phyloP scores from a whole-genome alignment of 73 alveolate genomes.

The Symbiodinium natans region DNA sequence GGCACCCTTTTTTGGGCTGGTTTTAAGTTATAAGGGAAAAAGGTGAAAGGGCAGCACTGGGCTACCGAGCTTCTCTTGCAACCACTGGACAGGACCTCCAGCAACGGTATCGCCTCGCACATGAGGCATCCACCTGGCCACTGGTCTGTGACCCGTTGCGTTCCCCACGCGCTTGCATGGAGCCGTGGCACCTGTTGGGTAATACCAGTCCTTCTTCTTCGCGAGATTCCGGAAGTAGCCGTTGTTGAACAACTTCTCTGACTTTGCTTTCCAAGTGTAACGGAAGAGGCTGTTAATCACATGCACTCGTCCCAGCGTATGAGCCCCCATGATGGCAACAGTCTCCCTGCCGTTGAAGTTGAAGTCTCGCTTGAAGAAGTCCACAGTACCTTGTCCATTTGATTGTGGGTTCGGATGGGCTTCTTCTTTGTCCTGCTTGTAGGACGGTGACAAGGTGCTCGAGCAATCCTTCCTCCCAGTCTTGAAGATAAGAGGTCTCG shows the following conservation, averaged over 20 bases:
- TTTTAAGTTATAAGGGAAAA: neutral
- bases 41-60: neutral
- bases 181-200: slow-evolving; percentile 17
- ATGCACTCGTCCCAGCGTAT: slow-evolving; percentile 10
- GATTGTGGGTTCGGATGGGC: slow-evolving; percentile 7
- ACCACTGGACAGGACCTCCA: slow-evolving; percentile 28
- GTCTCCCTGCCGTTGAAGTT: slow-evolving; percentile 18
- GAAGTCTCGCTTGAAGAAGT: slow-evolving; percentile 33
- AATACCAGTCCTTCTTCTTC: slow-evolving; percentile 5
- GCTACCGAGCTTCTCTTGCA: neutral
- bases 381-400: neutral
- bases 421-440: slow-evolving; percentile 27
- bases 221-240: slow-evolving; percentile 38
- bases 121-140: slow-evolving; percentile 47
- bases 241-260: slow-evolving; percentile 19
- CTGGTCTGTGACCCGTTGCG: slow-evolving; percentile 26
- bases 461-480: slow-evolving; percentile 18
- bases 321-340: slow-evolving; percentile 44
- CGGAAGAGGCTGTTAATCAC: slow-evolving; percentile 11
- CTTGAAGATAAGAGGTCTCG: slow-evolving; percentile 26
- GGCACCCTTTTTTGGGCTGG: no score
- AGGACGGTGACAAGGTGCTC: slow-evolving; percentile 6
- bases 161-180: slow-evolving; percentile 27
- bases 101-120: slow-evolving; percentile 24
- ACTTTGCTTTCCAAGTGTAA: slow-evolving; percentile 18